phyloP scores from a whole-genome alignment of 2,329 filamentous ascomycete species.

The Pseudocercospora crystallina region DNA sequence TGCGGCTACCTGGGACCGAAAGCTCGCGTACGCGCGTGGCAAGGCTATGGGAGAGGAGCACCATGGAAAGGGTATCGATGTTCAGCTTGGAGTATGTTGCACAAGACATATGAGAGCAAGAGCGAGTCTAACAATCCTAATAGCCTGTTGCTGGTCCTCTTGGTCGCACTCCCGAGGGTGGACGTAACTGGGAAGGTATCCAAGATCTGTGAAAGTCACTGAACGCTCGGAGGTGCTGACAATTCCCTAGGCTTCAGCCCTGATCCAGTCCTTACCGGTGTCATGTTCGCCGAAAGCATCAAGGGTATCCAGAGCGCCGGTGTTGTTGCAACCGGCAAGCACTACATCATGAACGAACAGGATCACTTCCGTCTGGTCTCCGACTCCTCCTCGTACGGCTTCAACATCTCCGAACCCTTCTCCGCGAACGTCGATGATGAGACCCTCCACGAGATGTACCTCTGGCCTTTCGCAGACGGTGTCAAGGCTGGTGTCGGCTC shows the following conservation, averaged over 20 bases:
- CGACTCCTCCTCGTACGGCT: slow-evolving; percentile 35
- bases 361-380: slow-evolving; percentile 40
- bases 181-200: slow-evolving; percentile 49
- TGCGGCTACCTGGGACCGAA: slow-evolving; percentile 46
- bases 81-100: slow-evolving; percentile 57
- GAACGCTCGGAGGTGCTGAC: no score
- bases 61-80: slow-evolving; percentile 53
- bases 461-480: slow-evolving; percentile 82
- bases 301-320: slow-evolving; percentile 38
- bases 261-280: slow-evolving; percentile 62
- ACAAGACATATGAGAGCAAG: not conserved
- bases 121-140: not conserved
- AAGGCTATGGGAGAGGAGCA: slow-evolving; percentile 34
- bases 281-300: slow-evolving; percentile 27
- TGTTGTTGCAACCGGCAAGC: slow-evolving; percentile 51
- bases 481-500: slow-evolving; percentile 74
- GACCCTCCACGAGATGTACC: slow-evolving; percentile 74
- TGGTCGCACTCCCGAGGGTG: slow-evolving; percentile 28
- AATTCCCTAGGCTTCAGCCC: slow-evolving; percentile 53
- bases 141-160: slow-evolving; percentile 62
- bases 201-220: no score
- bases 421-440: slow-evolving; percentile 73
- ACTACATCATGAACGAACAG: slow-evolving; percentile 61
- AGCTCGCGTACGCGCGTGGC: slow-evolving; percentile 35
- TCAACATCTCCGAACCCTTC: slow-evolving; percentile 52